Conservation (phyloP, 2,329 filamentous ascomycete species). For the Claviceps monticola region DNA sequence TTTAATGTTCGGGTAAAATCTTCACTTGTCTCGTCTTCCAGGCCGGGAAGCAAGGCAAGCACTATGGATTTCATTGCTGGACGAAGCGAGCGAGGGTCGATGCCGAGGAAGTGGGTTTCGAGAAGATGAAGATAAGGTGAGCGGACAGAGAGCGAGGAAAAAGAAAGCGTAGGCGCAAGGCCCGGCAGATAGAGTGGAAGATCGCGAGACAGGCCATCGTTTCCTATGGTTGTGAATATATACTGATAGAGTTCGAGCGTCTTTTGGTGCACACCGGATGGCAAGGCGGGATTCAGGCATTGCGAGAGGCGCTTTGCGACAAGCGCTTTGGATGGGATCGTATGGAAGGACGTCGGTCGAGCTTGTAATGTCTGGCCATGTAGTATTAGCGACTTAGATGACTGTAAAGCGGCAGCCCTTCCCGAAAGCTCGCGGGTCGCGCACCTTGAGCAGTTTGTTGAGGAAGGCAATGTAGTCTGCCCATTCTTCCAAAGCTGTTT, state of each 20-base stretch:
- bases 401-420: not conserved
- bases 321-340: conserved; percentile 67
- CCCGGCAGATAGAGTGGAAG: conserved; percentile 82
- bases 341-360: conserved; percentile 55
- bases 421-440: conserved; percentile 6
- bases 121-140: conserved; percentile 74
- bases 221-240: conserved; percentile 76
- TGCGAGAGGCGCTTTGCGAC: conserved; percentile 88
- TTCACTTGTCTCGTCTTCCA: conserved; percentile 94
- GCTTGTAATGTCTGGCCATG: conserved; percentile 64
- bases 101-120: conserved; percentile 61
- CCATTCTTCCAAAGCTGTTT: conserved; percentile 93
- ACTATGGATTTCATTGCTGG: conserved; percentile 86
- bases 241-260: conserved; percentile 85
- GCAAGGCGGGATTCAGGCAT: conserved; percentile 84
- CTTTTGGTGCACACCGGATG: conserved; percentile 95
- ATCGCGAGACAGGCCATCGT: conserved; percentile 66
- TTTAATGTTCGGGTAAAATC: conserved; percentile 83
- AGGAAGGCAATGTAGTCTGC: conserved; percentile 98
- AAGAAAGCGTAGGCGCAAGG: conserved; percentile 76
- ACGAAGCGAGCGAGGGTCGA: conserved; percentile 59
- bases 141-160: conserved; percentile 84
- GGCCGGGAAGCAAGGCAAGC: conserved; percentile 72
- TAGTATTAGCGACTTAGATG: conserved; percentile 1
- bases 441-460: conserved; percentile 75